These are phyloP conservation scores for Lachnellula suecica DNA, from an alignment of 2,329 filamentous ascomycete genomes.

Conservation along the genomic window DNA sequence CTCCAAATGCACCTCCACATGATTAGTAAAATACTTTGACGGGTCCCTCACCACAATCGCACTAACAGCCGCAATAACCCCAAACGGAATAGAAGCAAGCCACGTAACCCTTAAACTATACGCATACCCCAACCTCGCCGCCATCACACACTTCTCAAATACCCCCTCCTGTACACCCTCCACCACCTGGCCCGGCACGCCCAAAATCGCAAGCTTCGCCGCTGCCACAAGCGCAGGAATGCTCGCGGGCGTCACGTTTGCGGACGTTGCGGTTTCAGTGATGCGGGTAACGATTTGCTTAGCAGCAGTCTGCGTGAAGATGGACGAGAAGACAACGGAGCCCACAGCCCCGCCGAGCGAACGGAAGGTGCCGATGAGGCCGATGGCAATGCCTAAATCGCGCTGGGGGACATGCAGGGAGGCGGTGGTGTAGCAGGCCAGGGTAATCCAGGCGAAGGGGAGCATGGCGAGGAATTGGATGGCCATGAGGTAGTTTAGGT, in stretches of 20 bases:
- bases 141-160: constrained; percentile 28
- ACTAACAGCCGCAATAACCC: constrained; percentile 33
- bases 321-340: constrained; percentile 33
- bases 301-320: constrained; percentile 26
- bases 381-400: constrained; percentile 46
- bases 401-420: constrained; percentile 45
- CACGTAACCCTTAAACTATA: constrained; percentile 37
- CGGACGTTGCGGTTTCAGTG: constrained; percentile 13
- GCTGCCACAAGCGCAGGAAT: constrained; percentile 29
- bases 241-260: constrained; percentile 16
- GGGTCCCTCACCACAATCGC: constrained; percentile 26
- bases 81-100: constrained; percentile 37
- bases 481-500: constrained; percentile 16
- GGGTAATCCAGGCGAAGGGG: constrained; percentile 35
- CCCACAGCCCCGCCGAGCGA: constrained; percentile 41
- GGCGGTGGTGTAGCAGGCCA: constrained; percentile 41
- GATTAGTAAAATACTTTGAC: constrained; percentile 16
- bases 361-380: constrained; percentile 46
- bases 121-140: constrained; percentile 35
- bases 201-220: constrained; percentile 12
- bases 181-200: constrained; percentile 35
- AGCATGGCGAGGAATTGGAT: constrained; percentile 35
- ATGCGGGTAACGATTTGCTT: constrained; percentile 12
- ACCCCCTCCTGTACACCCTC: constrained; percentile 26
- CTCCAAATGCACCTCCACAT: constrained; percentile 19